Percentiles rank a stretch among this genome's conserved stretches.
phyloP scores from a whole-genome alignment of 2,329 filamentous ascomycete species.

The Zarea fungicola region DNA sequence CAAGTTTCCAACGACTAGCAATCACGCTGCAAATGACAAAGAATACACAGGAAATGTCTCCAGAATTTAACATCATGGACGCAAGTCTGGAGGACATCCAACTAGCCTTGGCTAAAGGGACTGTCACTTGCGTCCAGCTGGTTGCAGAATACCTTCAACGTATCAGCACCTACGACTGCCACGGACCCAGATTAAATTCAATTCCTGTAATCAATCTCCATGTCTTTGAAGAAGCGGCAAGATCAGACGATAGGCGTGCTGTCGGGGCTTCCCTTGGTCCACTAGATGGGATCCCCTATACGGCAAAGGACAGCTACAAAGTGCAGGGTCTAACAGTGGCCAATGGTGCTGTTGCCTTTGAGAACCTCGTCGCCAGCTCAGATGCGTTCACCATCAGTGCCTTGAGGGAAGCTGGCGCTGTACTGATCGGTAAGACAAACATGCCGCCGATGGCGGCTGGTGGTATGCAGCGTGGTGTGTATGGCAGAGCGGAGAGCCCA shows the following conservation, averaged over 20 bases:
- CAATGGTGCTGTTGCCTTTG: conserved; percentile 49
- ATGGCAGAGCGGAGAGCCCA: conserved; percentile 49
- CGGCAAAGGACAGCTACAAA: conserved; percentile 54
- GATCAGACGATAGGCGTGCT: conserved; percentile 24
- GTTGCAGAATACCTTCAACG: conserved; percentile 23
- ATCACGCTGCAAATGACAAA: too few species aligned
- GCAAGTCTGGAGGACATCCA: conserved; percentile 23
- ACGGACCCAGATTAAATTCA: conserved; percentile 22
- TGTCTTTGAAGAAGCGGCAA: conserved; percentile 24
- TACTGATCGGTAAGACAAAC: conserved; percentile 33
- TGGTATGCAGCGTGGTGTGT: conserved; percentile 50
- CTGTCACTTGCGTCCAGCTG: conserved; percentile 24
- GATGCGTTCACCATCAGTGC: conserved; percentile 46
- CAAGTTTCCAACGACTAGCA: too few species aligned
- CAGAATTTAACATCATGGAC: conserved; percentile 19
- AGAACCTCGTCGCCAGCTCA: conserved; percentile 41
- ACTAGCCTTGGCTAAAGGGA: conserved; percentile 15
- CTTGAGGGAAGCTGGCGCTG: conserved; percentile 43
- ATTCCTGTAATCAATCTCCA: conserved; percentile 22
- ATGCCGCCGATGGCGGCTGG: conserved; percentile 45
- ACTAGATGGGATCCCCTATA: conserved; percentile 53
- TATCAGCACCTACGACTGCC: conserved; percentile 22
- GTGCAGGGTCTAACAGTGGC: conserved; percentile 48
- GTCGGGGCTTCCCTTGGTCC: conserved; percentile 14
- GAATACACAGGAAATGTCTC: too few species aligned